phyloP scores from a whole-genome alignment of 2,329 filamentous ascomycete genomes.

The Cadophora sp. region DNA sequence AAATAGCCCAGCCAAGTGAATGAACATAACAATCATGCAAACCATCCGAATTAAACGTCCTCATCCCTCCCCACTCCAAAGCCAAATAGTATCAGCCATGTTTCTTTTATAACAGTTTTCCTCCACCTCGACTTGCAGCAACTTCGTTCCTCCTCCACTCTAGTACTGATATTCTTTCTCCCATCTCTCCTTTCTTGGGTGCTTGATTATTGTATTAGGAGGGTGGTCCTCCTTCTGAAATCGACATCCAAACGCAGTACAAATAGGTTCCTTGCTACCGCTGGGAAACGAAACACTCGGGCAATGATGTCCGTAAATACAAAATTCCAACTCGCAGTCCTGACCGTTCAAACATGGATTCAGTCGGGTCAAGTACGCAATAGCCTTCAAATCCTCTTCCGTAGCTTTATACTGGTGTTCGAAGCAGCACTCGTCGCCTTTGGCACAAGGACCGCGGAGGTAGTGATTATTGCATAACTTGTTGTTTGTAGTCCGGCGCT shows the following conservation, averaged over 20 bases:
- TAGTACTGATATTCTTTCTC: constrained; percentile 31
- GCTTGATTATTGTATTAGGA: constrained; percentile 53
- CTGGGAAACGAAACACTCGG: constrained; percentile 35
- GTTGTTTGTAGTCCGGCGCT: constrained; percentile 59
- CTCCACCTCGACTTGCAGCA: neutral
- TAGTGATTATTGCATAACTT: constrained; percentile 70
- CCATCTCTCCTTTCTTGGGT: constrained; percentile 39
- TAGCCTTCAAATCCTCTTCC: constrained; percentile 61
- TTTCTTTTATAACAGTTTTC: constrained; percentile 6
- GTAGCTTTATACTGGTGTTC: constrained; percentile 61
- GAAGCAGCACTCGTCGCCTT: constrained; percentile 61
- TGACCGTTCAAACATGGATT: constrained; percentile 65
- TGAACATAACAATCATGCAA: neutral
- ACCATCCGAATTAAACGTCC: neutral
- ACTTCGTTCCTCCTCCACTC: neutral
- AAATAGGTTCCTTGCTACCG: constrained; percentile 50
- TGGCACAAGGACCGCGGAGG: constrained; percentile 62
- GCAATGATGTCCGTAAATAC: constrained; percentile 67
- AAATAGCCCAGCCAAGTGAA: neutral
- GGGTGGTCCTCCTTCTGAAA: constrained; percentile 61
- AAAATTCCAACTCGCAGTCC: constrained; percentile 62
- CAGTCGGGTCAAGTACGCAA: constrained; percentile 60
- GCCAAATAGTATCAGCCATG: constrained; percentile 5
- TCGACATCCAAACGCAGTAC: constrained; percentile 61
- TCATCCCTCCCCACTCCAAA: neutral